Evolutionary conservation across 2,329 filamentous ascomycete genomes (phyloP), one percentile per base, ranked within the genome.

Genomic region (Fusarium guadeloupense): DNA sequence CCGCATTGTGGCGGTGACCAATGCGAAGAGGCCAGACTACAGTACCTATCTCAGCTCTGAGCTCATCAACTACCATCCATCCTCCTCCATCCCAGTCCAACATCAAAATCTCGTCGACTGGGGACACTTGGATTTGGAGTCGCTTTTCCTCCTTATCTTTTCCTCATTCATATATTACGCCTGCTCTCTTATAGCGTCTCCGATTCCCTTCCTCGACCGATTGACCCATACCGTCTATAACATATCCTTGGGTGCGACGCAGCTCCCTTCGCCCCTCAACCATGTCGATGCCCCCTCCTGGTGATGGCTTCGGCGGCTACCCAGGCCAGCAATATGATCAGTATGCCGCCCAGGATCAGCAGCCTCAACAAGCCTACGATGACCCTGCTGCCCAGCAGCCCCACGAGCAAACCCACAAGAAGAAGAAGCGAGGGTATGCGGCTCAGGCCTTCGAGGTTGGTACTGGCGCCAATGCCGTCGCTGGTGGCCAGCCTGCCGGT

Each of bases 351-450:
- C 54, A 69, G 74, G 74, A 69, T 43, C 79, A 80, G 59, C 71
- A 77, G 43, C 75, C 77, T 53, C 76, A 77, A 67, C 78, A 78
- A 52, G 72, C 68, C 45, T 76, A 78, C 49, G 64, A 75, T 40
- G 72, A 69, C 38, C 75, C 75, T 35, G 62, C 69, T 38, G 66
- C 68, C 44, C 65, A 70, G 26, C 67, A 60, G n/a, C 65, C 62
- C 17, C 72, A 64, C 37, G 71, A 77, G 25, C 81, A 81, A 58
- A 45, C 38, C 37, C 80, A 80, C 62, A 88, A 85, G 76, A 93
- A 93, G 81, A 97, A 97, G 86, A 97, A 96, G 85, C 86, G 93
- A 81, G 89, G 91, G 53, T 98, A 98, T 80, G 95, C 95, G 49
- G 92, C 92, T 53, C 91, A 96, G 76, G 94, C 94, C 39, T 99